Percentiles rank a stretch among this genome's conserved stretches.
Conservation (phyloP, 148 eudicot genomes). For the Limonium bicolor region DNA sequence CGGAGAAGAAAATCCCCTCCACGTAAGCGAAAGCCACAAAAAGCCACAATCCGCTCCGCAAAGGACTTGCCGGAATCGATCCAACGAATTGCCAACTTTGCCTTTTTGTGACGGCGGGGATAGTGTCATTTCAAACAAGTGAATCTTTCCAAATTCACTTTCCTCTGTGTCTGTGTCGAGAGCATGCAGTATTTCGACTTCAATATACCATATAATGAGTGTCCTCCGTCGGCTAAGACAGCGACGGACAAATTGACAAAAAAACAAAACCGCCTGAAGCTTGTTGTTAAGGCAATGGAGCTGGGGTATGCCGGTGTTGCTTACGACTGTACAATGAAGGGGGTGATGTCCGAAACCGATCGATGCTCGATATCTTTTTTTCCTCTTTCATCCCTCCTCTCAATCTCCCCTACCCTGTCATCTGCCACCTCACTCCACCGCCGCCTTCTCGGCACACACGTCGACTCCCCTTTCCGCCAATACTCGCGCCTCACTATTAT, state of each 20-base stretch:
- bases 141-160: no score
- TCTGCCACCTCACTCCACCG: conserved; percentile 43
- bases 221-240: conserved; percentile 12
- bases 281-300: conserved; percentile 41
- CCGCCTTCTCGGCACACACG: conserved; percentile 25
- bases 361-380: conserved; percentile 54
- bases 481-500: conserved; percentile 58
- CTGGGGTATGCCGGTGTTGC: conserved; percentile 79
- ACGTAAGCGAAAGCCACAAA: no score
- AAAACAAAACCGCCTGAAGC: conserved; percentile 37
- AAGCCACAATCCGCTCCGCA: no score
- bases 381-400: conserved; percentile 45
- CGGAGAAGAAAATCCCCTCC: no score
- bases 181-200: conserved; percentile 73
- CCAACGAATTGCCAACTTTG: no score
- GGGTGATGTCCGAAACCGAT: conserved; percentile 62
- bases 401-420: conserved; percentile 28
- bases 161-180: no score
- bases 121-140: no score
- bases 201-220: conserved; percentile 63
- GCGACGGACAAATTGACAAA: conserved; percentile 17
- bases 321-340: conserved; percentile 58
- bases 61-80: no score
- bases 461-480: conserved; percentile 45
- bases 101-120: no score